Conservation (phyloP, 495 filamentous ascomycete genomes). For the Friedmanniomyces simplex region DNA sequence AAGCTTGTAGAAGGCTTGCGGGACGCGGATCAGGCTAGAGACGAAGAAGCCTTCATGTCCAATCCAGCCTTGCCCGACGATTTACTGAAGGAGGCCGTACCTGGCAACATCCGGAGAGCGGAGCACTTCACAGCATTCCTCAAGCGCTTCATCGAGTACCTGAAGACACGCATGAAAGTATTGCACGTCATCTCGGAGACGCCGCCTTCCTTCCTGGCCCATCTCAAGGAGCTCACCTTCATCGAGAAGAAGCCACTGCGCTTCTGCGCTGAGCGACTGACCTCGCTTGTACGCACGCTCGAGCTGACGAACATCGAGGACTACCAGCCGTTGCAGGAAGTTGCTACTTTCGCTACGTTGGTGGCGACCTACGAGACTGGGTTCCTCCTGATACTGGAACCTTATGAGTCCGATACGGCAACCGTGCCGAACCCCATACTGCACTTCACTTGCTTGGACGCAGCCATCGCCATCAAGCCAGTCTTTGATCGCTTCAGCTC, state of each 20-base stretch:
- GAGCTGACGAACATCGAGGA: slow-evolving; percentile 98
- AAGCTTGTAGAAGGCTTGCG: slow-evolving; percentile 91
- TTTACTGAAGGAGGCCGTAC: slow-evolving; percentile 82
- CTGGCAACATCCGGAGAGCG: slow-evolving; percentile 89
- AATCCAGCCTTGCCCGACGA: slow-evolving; percentile 82
- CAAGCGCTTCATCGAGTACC: slow-evolving; percentile 93
- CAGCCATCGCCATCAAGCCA: slow-evolving; percentile 95
- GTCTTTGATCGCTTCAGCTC: slow-evolving; percentile 96
- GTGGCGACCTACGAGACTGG: slow-evolving; percentile 97
- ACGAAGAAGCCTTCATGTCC: slow-evolving; percentile 94
- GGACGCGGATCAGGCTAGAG: slow-evolving; percentile 73
- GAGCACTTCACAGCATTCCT: slow-evolving; percentile 96
- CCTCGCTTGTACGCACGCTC: slow-evolving; percentile 87
- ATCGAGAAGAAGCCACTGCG: slow-evolving; percentile 94
- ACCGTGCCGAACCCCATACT: slow-evolving; percentile 92
- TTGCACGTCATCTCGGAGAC: slow-evolving; percentile 95
- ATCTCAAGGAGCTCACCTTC: slow-evolving; percentile 89
- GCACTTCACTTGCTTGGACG: slow-evolving; percentile 94
- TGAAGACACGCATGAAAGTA: slow-evolving; percentile 94
- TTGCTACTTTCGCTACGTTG: slow-evolving; percentile 96
- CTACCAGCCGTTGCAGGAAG: slow-evolving; percentile 92
- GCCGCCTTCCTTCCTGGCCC: slow-evolving; percentile 82
- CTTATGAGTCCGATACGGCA: slow-evolving; percentile 89
- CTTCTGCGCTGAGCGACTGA: slow-evolving; percentile 91
- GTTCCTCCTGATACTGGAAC: slow-evolving; percentile 90